Conservation (phyloP, 768 basidiomycete genomes). For the Leccinum fibrillosum region DNA sequence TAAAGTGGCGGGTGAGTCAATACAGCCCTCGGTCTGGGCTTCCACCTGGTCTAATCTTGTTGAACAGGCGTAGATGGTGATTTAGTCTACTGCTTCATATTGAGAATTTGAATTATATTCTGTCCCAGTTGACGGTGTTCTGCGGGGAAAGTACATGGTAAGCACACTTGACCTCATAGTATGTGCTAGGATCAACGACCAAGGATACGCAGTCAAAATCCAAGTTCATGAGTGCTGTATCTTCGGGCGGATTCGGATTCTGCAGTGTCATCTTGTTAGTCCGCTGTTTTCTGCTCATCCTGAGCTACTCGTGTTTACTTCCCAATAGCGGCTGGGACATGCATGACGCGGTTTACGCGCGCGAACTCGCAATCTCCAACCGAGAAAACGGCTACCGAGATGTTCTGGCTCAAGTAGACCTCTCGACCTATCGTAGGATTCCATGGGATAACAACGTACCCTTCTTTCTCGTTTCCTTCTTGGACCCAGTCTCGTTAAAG, state of each 20-base stretch:
- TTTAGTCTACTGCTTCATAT: conserved; percentile 10
- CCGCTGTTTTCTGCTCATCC: background rate
- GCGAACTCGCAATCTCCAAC: conserved; percentile 89
- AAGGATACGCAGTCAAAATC: conserved; percentile 66
- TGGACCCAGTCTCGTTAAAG: conserved; percentile 79
- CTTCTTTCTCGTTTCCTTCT: conserved; percentile 89
- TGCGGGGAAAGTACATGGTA: conserved; percentile 94
- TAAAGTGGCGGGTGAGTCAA: conserved; percentile 81
- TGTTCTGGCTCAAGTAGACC: conserved; percentile 80
- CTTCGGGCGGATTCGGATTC: conserved; percentile 85
- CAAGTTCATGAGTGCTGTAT: conserved; percentile 82
- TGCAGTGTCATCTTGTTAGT: conserved; percentile 89
- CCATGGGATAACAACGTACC: conserved; percentile 91
- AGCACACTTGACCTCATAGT: conserved; percentile 7
- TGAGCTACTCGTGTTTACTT: background rate
- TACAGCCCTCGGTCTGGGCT: background rate
- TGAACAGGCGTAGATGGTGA: conserved; percentile 65
- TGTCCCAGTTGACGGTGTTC: conserved; percentile 79
- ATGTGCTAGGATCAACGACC: conserved; percentile 2
- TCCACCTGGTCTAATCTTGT: background rate
- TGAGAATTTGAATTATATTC: conserved; percentile 3
- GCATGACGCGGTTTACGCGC: conserved; percentile 80
- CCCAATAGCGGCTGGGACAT: conserved; percentile 80
- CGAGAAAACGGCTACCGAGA: conserved; percentile 90
- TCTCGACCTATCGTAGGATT: conserved; percentile 83